Conservation (phyloP, 768 basidiomycete species). For the Brasilioporus rufonigricans region DNA sequence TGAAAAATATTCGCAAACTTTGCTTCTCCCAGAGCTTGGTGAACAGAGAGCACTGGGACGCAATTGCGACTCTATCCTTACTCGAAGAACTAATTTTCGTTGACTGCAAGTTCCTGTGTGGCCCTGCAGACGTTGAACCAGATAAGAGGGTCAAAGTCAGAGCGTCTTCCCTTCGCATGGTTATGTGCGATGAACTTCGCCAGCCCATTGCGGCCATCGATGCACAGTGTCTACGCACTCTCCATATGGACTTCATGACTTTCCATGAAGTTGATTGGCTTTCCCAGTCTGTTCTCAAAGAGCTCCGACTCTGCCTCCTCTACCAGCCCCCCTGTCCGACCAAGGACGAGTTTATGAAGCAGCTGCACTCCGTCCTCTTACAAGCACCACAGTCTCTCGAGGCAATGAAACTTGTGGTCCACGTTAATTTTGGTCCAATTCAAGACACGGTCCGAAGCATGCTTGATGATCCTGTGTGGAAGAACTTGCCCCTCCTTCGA, state of each 20-base stretch:
- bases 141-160: constrained; percentile 1
- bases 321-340: background rate
- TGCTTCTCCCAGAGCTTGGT: constrained; percentile 1
- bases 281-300: background rate
- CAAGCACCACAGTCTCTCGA: constrained; percentile 1
- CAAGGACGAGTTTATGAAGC: background rate
- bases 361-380: background rate
- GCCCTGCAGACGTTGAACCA: constrained; percentile 2
- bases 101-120: background rate
- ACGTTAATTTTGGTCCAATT: rapidly evolving
- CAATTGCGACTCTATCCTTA: constrained; percentile 1
- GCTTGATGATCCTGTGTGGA: background rate
- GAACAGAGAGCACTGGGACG: constrained; percentile 10
- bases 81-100: constrained; percentile 20
- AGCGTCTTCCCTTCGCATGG: constrained; percentile 4
- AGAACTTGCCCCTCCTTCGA: too few relatives aligned
- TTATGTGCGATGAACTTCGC: background rate
- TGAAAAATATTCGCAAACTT: constrained; percentile 18
- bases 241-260: background rate
- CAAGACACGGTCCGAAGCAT: background rate
- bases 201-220: background rate
- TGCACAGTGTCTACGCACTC: background rate
- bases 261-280: background rate
- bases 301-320: background rate
- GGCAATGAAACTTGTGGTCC: background rate